These are phyloP conservation scores for Prillingera fragicola DNA, from an alignment of 1,284 basidiomycete genomes.

Conservation along the genomic window DNA sequence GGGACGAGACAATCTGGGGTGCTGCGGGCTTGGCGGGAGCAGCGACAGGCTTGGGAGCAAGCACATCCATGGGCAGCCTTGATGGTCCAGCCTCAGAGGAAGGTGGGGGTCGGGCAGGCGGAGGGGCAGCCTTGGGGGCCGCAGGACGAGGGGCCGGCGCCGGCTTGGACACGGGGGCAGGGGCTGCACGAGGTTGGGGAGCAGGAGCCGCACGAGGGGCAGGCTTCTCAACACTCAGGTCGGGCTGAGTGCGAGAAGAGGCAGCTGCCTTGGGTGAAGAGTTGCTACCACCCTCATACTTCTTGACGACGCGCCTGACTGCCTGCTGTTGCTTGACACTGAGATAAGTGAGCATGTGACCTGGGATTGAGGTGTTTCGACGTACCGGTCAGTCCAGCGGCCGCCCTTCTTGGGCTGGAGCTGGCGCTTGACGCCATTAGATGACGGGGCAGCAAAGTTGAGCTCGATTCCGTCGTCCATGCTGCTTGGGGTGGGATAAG, in stretches of 20 bases:
- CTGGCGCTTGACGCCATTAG: constrained; percentile 15
- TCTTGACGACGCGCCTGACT: constrained; percentile 18
- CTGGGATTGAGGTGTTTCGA: neutral
- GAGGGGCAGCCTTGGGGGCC: constrained; percentile 3
- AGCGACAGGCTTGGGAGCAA: neutral
- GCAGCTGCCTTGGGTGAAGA: no score
- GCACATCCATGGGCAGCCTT: constrained; percentile 4
- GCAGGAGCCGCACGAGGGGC: no score
- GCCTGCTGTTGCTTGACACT: constrained; percentile 45
- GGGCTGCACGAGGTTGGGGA: no score
- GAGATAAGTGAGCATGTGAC: neutral
- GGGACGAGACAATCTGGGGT: constrained; percentile 78
- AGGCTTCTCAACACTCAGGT: no score
- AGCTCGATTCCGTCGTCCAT: constrained; percentile 49
- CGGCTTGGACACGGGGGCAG: no score
- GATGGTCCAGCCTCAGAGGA: constrained; percentile 21
- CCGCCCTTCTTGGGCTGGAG: constrained; percentile 58
- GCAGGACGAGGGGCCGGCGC: neutral
- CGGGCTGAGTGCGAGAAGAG: neutral
- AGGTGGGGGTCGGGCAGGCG: constrained; percentile 8
- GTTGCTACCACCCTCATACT: constrained; percentile 9
- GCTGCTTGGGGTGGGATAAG: neutral
- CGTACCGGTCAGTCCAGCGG: constrained; percentile 76
- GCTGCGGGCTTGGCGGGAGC: constrained; percentile 2
- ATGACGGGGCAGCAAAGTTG: constrained; percentile 40